Evolutionary conservation across 148 eudicot genomes (phyloP), one percentile per base, ranked within the genome.

Genomic region (Rhododendron ovatum): DNA sequence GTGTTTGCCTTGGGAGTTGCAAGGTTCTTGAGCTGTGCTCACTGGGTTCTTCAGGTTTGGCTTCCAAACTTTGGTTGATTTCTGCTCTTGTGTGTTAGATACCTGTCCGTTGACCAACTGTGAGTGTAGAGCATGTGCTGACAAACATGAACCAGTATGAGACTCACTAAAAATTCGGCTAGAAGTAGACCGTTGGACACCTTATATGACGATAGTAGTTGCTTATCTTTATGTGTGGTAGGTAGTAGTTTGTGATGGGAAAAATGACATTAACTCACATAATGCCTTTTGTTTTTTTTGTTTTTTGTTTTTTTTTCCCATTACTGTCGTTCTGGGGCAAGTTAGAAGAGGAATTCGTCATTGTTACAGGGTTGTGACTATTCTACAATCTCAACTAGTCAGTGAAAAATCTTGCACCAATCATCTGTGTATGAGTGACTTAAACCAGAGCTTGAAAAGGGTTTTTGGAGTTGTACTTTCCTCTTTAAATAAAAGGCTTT

Each of bases 21-120:
- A 61, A 96, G 99, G 87, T 95, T 96, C 90, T 93, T 96, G 90
- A 93, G 94, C 91, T 96, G 96, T 87, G 99, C 98, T 83, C 98
- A 95, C 85, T 96, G 99, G 99, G 95, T 96, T 89, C 93, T 96
- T 81, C 98, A 96, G 98, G 99, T 96, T 80, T 89, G 92, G 65
- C 33, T 55, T 8, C 55, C 77, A 73, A 73, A 86, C 67, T 75
- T 65, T n/a, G 76, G 8, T 33, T 22, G 37, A 83, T 76, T 13
- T 75, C 12, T 75, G n/a, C 51, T 50, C 15, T 17, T 55, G 47
- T 35, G 83, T 53, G 17, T 33, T 80, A 30, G 33, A 20, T 55
- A 81, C 35, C 2, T 81, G 51, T 33, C 45, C 26, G 9, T 55
- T 35, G 45, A 53, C 24, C 69, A 7, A 55, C 67, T 53, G 30